Conservation (phyloP, 164 flowering plant genomes). For the Taxillus chinensis region DNA sequence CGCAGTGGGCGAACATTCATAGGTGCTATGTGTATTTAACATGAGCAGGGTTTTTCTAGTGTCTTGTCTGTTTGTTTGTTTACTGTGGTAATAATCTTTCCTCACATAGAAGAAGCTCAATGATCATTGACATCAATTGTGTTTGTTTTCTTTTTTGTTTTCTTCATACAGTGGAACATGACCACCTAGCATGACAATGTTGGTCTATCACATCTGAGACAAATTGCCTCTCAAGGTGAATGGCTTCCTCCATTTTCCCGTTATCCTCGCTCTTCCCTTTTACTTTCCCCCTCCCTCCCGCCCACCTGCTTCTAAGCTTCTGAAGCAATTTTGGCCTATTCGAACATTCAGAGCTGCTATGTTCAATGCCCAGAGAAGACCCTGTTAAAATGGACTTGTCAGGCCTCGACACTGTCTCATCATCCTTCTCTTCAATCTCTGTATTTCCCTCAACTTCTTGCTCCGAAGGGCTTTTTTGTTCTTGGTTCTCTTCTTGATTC, state of each 20-base stretch:
- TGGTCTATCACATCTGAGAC: conserved; percentile 17
- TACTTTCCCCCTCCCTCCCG: conserved; percentile 38
- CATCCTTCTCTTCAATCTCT: conserved; percentile 16
- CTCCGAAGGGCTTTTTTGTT: neutral
- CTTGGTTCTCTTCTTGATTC: conserved; percentile 18
- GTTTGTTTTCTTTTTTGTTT: no score
- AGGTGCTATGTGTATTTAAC: no score
- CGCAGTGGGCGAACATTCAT: no score
- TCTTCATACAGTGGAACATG: conserved; percentile 6
- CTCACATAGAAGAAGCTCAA: no score
- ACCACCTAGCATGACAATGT: conserved; percentile 13
- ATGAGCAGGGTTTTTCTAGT: no score
- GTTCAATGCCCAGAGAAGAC: conserved; percentile 3
- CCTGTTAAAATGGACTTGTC: neutral
- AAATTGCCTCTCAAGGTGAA: conserved; percentile 27
- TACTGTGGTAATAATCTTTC: no score
- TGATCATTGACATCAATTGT: no score
- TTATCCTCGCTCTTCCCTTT: conserved; percentile 17
- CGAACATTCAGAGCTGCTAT: conserved; percentile 11
- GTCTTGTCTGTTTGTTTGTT: no score
- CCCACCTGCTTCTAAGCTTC: conserved; percentile 51
- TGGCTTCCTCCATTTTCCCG: conserved; percentile 14
- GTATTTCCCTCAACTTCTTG: conserved; percentile 10
- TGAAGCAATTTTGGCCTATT: conserved; percentile 34
- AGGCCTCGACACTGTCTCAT: conserved; percentile 8